Evolutionary conservation across 495 filamentous ascomycete genomes (phyloP), one percentile per base, ranked within the genome.

Genomic region (Penicillium flavigenum): DNA sequence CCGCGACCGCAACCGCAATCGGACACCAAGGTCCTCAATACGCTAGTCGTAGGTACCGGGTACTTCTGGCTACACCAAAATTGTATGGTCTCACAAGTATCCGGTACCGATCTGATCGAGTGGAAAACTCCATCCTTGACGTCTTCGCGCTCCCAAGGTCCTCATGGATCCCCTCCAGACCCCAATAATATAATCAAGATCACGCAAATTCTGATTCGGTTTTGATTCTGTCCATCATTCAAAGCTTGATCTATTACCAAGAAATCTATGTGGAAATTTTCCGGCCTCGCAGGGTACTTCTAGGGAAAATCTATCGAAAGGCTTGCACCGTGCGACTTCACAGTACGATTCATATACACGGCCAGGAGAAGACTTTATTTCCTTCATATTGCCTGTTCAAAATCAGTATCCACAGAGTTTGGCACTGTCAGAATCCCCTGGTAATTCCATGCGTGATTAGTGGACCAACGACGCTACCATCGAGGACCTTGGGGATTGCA

Each of bases 1-100:
- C 27, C 27, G 27, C 27, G 7, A 27, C 26, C 26, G 63, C 54
- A 8, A 55, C 10, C 61, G 63, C 59, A 62, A 69, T 59, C 24
- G 51, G 56, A 58, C 8, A 44, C 59, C 74, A 76, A 76, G 74
- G 74, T 76, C 64, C 74, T 69, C 74, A 72, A 70, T 47, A 9
- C 31, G 42, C 53, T 9, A 41, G 6, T 34, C 38, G 22, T 20
- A 49, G 31, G 66, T 69, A 69, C 51, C 29, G 0, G 51, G 47
- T 69, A 69, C 66, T 29, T 58, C 7, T 9, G 0, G 4, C 11
- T 12, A 26, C 50, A 42, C 41, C 2, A 9, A 4, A 29, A 20
- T 17, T 31, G 20, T 36, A 24, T 53, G 29, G 19, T 3, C 4
- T 1, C 4, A 0, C 0, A 65, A 31, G 66, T 69, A 69, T 58